Percentiles rank a stretch among this genome's conserved stretches.
phyloP scores from a whole-genome alignment of 768 basidiomycete species.

The Kwoniella sp. region DNA sequence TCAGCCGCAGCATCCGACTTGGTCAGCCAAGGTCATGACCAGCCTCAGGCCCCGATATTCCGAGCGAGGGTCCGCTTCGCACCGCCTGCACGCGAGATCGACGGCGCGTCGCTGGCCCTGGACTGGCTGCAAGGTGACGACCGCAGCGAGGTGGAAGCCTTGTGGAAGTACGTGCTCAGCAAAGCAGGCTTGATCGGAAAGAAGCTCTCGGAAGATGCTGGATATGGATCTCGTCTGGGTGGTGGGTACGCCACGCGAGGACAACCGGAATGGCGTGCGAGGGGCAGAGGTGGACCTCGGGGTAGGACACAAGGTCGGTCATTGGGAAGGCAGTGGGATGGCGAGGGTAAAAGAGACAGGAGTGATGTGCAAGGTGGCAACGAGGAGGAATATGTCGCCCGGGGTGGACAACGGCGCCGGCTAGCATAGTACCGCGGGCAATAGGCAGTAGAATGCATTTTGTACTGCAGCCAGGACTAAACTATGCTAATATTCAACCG shows the following conservation, averaged over 20 bases:
- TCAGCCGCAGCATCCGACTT: too few relatives aligned
- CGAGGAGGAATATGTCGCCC: background rate
- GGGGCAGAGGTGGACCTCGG: background rate
- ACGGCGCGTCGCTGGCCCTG: constrained; percentile 1
- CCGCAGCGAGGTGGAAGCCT: constrained; percentile 26
- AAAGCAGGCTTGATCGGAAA: constrained; percentile 28
- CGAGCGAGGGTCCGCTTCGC: constrained; percentile 12
- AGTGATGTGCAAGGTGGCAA: background rate
- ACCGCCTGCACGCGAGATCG: background rate
- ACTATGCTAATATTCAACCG: too few relatives aligned
- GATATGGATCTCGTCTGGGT: background rate
- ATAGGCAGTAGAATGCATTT: too few relatives aligned
- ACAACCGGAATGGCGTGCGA: background rate
- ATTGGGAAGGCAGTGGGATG: background rate
- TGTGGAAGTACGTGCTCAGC: constrained; percentile 42
- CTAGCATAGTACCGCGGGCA: too few relatives aligned
- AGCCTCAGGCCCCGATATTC: constrained; percentile 2
- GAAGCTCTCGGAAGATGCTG: constrained; percentile 1
- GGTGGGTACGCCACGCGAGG: background rate
- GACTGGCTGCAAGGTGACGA: constrained; percentile 37
- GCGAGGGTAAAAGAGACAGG: background rate
- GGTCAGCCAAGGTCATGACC: too few relatives aligned
- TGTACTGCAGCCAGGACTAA: too few relatives aligned
- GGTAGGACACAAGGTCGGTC: background rate
- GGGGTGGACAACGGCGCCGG: background rate